Evolutionary conservation across 768 basidiomycete genomes (phyloP).

Genomic region (Hypsizygus marmoreus): DNA sequence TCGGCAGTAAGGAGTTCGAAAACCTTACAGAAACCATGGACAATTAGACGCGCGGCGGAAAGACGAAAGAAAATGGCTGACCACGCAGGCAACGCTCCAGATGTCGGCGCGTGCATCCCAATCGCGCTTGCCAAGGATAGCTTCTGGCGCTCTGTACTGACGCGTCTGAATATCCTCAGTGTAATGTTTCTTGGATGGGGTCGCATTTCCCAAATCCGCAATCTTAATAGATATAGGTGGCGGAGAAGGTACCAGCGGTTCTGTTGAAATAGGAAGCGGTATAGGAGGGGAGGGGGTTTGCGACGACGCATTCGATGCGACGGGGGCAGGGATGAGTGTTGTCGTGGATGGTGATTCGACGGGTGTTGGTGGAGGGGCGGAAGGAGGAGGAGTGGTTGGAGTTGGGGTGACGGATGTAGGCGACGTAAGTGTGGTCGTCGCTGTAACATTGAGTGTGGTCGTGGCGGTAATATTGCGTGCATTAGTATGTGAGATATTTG

Average conservation of each 20-base stretch:
- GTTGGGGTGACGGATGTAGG: constrained; percentile 29
- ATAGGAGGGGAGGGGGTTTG: constrained; percentile 15
- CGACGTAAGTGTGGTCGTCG: constrained; percentile 12
- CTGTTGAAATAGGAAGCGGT: constrained; percentile 25
- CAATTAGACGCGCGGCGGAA: constrained; percentile 2
- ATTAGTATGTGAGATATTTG: constrained; percentile 19
- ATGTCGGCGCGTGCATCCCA: constrained; percentile 89
- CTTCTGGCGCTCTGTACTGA: constrained; percentile 94
- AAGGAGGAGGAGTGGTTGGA: constrained; percentile 24
- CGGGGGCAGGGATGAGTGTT: constrained; percentile 18
- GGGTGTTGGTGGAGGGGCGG: constrained; percentile 41
- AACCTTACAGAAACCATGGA: constrained; percentile 44
- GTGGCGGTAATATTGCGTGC: constrained; percentile 7
- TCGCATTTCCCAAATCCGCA: constrained; percentile 93
- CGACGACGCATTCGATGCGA: constrained; percentile 10
- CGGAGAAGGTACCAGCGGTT: constrained; percentile 12
- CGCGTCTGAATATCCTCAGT: constrained; percentile 97
- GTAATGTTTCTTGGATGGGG: constrained; percentile 86
- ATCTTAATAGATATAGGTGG: constrained; percentile 84
- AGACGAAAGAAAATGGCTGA: constrained; percentile 30
- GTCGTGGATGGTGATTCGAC: constrained; percentile 28
- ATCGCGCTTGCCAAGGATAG: constrained; percentile 82
- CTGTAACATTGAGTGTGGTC: no score
- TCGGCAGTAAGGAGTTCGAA: constrained; percentile 93
- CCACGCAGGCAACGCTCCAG: constrained; percentile 90